Evolutionary conservation across 1,139 yeast genomes (phyloP).

Genomic region (Hemisphaericaspora subhashii): DNA sequence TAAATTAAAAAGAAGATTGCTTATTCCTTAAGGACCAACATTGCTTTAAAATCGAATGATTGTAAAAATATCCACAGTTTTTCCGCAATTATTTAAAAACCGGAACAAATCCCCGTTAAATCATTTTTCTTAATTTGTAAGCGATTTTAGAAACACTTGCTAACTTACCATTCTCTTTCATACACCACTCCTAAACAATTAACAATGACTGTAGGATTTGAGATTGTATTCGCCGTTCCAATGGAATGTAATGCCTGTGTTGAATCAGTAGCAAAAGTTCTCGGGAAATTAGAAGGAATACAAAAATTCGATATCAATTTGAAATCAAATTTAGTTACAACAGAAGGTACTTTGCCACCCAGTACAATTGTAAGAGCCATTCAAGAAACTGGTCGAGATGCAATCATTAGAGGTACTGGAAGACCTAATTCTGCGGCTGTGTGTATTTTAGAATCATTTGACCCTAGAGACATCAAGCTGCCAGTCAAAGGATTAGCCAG

Average conservation of each 20-base stretch:
- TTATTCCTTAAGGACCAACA: not conserved
- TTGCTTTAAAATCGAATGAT: slow-evolving; percentile 3
- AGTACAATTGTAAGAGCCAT: slow-evolving; percentile 64
- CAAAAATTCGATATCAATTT: slow-evolving; percentile 54
- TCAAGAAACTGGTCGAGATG: slow-evolving; percentile 77
- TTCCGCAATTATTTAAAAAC: too few relatives aligned
- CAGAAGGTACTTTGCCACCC: slow-evolving; percentile 69
- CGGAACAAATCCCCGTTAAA: too few relatives aligned
- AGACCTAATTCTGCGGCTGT: slow-evolving; percentile 88
- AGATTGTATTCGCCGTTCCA: slow-evolving; percentile 78
- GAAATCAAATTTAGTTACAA: slow-evolving; percentile 55
- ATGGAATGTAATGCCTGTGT: slow-evolving; percentile 74
- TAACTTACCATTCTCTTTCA: too few relatives aligned
- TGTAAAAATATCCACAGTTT: too few relatives aligned
- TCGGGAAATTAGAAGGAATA: slow-evolving; percentile 49
- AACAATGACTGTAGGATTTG: slow-evolving; percentile 23
- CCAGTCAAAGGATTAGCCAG: slow-evolving; percentile 89
- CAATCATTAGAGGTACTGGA: slow-evolving; percentile 91
- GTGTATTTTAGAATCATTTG: slow-evolving; percentile 78
- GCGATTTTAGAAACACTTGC: slow-evolving; percentile 1
- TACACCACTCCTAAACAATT: not conserved
- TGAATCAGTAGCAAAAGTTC: slow-evolving; percentile 53
- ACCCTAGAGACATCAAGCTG: slow-evolving; percentile 41
- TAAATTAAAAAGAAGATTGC: not conserved
- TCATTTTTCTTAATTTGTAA: too few relatives aligned